Percentiles rank a stretch among this genome's conserved stretches.
Evolutionary conservation across 2,329 filamentous ascomycete genomes (phyloP).

Genomic region (Exophiala xenobiotica): DNA sequence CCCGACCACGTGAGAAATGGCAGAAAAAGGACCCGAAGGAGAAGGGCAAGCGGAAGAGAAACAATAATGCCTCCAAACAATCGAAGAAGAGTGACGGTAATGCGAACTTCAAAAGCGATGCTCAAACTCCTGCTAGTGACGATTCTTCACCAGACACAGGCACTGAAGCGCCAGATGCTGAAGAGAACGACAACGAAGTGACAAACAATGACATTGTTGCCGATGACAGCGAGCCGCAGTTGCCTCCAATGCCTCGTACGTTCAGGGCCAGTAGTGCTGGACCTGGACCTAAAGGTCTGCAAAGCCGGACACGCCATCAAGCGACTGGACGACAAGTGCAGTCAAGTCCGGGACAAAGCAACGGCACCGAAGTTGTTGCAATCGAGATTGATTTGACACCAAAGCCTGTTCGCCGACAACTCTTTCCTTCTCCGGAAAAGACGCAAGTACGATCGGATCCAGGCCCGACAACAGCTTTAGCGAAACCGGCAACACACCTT

Average conservation of each 20-base stretch:
- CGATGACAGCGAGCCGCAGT: slow-evolving; percentile 38
- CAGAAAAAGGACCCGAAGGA: slow-evolving; percentile 57
- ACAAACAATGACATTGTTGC: slow-evolving; percentile 33
- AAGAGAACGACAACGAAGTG: slow-evolving; percentile 29
- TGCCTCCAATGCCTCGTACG: slow-evolving; percentile 40
- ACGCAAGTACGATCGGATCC: slow-evolving; percentile 16
- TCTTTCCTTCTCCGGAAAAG: slow-evolving; percentile 41
- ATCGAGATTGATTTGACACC: slow-evolving; percentile 57
- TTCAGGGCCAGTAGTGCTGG: slow-evolving; percentile 51
- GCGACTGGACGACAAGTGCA: slow-evolving; percentile 55
- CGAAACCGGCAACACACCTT: slow-evolving; percentile 7
- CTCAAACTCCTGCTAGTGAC: slow-evolving; percentile 37
- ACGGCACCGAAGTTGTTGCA: slow-evolving; percentile 40
- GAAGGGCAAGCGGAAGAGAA: slow-evolving; percentile 40
- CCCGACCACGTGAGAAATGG: slow-evolving; percentile 83
- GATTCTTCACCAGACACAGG: slow-evolving; percentile 37
- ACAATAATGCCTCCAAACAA: slow-evolving; percentile 27
- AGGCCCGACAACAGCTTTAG: slow-evolving; percentile 2
- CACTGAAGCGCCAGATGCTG: slow-evolving; percentile 23
- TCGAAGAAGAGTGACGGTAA: slow-evolving; percentile 38
- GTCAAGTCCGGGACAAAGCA: slow-evolving; percentile 57
- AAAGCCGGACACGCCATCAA: slow-evolving; percentile 12
- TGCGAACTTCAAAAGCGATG: slow-evolving; percentile 35
- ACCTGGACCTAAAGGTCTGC: slow-evolving; percentile 30
- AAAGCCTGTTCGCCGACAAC: slow-evolving; percentile 49